Evolutionary conservation across 306 rosid genomes (phyloP).

Genomic region (Quercus agrifolia): DNA sequence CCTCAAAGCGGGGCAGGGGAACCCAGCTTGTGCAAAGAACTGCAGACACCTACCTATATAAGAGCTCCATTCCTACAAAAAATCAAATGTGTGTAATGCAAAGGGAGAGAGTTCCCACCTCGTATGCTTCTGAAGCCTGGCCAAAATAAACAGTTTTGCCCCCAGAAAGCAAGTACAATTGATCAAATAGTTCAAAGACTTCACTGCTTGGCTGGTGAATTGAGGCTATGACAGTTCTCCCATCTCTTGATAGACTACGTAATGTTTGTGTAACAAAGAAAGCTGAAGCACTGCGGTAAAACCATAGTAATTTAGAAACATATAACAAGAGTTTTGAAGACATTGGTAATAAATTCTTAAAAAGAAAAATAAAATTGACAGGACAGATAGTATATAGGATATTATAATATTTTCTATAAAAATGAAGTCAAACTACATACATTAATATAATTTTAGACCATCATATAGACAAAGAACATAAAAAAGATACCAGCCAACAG

Average conservation of each 20-base stretch:
- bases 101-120: slow-evolving; percentile 34
- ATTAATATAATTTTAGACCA: not conserved
- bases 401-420: too few relatives aligned
- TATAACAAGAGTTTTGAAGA: not conserved
- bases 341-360: not conserved
- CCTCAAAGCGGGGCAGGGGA: slow-evolving; percentile 97
- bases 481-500: too few relatives aligned
- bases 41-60: slow-evolving; percentile 27
- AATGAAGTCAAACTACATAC: not conserved
- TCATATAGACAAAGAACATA: not conserved
- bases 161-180: slow-evolving; percentile 80
- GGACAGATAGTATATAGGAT: too few relatives aligned
- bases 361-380: not conserved
- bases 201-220: slow-evolving; percentile 99
- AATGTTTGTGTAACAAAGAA: slow-evolving; percentile 94
- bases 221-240: slow-evolving; percentile 93
- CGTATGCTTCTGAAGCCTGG: slow-evolving; percentile 89
- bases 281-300: slow-evolving; percentile 83
- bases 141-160: slow-evolving; percentile 97
- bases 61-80: not conserved
- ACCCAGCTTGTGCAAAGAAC: slow-evolving; percentile 97
- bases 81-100: not conserved
- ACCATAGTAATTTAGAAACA: slow-evolving; percentile 2
- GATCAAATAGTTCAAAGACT: slow-evolving; percentile 94
- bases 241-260: slow-evolving; percentile 81